phyloP scores from a whole-genome alignment of 208 protist genomes.

The Lotmaria passim region DNA sequence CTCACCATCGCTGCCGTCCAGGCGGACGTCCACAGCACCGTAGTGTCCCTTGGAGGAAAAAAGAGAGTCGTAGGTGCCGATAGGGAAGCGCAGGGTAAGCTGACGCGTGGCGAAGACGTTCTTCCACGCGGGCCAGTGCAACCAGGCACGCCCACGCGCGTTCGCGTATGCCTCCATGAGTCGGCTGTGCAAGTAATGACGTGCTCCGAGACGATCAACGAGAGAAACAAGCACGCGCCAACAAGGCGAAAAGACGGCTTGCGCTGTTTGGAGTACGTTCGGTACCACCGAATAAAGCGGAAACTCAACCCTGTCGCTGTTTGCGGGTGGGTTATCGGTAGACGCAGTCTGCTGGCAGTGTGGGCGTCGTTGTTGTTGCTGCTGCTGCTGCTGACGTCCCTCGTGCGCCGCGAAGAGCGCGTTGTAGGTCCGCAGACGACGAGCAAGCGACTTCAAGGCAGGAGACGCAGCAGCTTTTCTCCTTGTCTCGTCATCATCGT shows the following conservation, averaged over 20 bases:
- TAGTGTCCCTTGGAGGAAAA: no score
- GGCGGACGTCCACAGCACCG: background rate
- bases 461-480: background rate
- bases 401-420: background rate
- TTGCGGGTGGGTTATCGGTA: no score
- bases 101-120: slow-evolving; percentile 35
- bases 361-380: no score
- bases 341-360: no score
- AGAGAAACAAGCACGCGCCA: background rate
- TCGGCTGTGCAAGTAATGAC: background rate
- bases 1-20: background rate
- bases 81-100: slow-evolving; percentile 32
- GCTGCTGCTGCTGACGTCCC: background rate
- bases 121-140: slow-evolving; percentile 25
- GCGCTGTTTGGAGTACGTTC: no score
- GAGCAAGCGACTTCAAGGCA: background rate
- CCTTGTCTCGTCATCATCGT: no score
- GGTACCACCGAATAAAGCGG: no score
- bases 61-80: slow-evolving; percentile 3
- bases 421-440: background rate
- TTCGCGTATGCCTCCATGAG: slow-evolving; percentile 14
- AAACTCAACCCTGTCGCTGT: no score
- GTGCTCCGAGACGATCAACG: background rate
- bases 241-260: background rate
- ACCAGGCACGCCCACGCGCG: slow-evolving; percentile 29